These are phyloP conservation scores for Lactarius indigo DNA, from an alignment of 768 basidiomycete genomes.

Conservation along the genomic window DNA sequence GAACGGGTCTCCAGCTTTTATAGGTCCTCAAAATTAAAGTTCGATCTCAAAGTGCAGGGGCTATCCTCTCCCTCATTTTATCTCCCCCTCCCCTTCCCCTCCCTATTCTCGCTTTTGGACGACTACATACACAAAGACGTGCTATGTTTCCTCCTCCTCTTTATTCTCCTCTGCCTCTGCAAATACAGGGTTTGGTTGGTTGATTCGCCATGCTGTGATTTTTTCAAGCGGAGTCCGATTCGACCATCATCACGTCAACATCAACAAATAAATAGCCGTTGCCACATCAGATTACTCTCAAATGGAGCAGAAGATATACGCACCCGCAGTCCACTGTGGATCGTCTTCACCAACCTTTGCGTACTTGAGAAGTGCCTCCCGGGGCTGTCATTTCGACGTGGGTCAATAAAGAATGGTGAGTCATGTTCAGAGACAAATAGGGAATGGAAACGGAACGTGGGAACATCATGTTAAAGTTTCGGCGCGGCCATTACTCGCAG, in stretches of 20 bases:
- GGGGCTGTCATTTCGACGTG: conserved; percentile 56
- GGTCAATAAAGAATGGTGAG: conserved; percentile 1
- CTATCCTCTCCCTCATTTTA: conserved; percentile 44
- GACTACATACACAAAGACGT: conserved; percentile 19
- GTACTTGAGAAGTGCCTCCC: conserved; percentile 94
- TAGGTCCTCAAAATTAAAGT: conserved; percentile 79
- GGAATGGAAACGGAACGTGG: conserved; percentile 16
- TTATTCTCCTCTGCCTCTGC: conserved; percentile 54
- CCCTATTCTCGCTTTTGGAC: conserved; percentile 25
- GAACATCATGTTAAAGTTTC: conserved; percentile 20
- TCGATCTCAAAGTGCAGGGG: conserved; percentile 78
- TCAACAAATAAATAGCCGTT: conserved; percentile 37
- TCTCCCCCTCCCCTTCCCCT: conserved; percentile 16
- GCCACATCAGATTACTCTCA: conserved; percentile 26
- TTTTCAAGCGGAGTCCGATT: conserved; percentile 33
- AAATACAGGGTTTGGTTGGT: conserved; percentile 87
- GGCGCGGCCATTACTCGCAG: conserved; percentile 14
- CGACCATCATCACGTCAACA: conserved; percentile 39
- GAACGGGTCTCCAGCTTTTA: conserved; percentile 72
- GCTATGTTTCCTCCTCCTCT: conserved; percentile 42
- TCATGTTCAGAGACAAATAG: conserved; percentile 12
- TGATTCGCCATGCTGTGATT: conserved; percentile 77
- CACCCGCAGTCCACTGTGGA: conserved; percentile 83
- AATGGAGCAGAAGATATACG: conserved; percentile 33
- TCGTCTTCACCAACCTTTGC: conserved; percentile 73